Base-by-base conservation (phyloP, 176 grass and related monocot species). In the Areca catechu region DNA sequence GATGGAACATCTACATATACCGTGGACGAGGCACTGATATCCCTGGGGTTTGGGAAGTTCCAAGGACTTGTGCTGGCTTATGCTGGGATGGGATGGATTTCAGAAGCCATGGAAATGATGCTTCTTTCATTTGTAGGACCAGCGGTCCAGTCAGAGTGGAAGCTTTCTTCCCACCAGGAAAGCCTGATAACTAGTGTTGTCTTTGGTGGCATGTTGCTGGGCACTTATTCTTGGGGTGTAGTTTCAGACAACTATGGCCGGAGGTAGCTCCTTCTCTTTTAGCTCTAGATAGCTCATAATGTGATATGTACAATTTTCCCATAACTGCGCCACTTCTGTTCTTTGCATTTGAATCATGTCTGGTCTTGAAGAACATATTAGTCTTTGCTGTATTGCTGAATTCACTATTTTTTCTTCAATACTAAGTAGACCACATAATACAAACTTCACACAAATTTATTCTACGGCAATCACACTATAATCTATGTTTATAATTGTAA, bases 41-140 rank as follows among this genome's bases (percentile, higher is more conserved):
- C 71, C 49, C 75, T 96, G 80, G 91, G 91, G 1, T 96, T 88
- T 50, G 91, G 91, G 7, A 96, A 96, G 47, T 96, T 96, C 69
- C 91, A 96, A 21, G 78, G 62, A 4, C 89, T 96, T 24, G 86
- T 96, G 18, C 91, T 96, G 37, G 80, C 77, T 12, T 96, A 96
- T 66, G 81, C 91, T 3, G 91, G 86, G 43, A 96, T 96, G 91
- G 91, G 83, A 22, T 90, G 89, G 81, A 86, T 90, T 52, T 87
- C 91, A 5, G 91, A 96, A 57, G 91, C 91, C 63, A 96, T 96
- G 91, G 86, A 96, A 58, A 84, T 96, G 83, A 96, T 96, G 91
- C 91, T 96, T 70, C 64, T 96, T 48, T 96, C 91, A 14, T 96
- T 96, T 76, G 83, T 96, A 51, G 91, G 91, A 17, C 80, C 89